Conservation (phyloP, 1,139 yeast genomes). For the Suhomyces guaymorum region DNA sequence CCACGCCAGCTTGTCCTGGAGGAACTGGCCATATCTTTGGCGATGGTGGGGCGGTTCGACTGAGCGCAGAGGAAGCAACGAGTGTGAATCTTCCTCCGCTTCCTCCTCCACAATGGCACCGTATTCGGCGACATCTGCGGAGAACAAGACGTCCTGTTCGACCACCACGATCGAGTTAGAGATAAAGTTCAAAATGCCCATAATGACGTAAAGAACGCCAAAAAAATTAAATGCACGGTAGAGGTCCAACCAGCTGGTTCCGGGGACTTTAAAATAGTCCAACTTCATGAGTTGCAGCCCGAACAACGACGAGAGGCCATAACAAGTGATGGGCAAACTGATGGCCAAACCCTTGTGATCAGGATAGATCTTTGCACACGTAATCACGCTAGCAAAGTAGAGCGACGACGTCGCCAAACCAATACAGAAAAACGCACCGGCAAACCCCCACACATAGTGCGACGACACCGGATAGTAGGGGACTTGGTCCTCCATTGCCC, state of each 20-base stretch:
- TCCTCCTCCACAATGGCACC: constrained; percentile 24
- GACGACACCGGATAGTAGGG: constrained; percentile 6
- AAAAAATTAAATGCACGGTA: constrained; percentile 58
- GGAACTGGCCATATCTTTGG: constrained; percentile 49
- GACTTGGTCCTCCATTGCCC: too few species aligned
- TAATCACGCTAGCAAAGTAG: constrained; percentile 73
- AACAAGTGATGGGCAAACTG: constrained; percentile 83
- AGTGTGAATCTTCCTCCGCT: constrained; percentile 15
- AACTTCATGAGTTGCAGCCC: constrained; percentile 57
- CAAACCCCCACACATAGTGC: constrained; percentile 25
- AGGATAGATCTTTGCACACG: constrained; percentile 84
- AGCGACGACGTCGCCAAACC: constrained; percentile 83
- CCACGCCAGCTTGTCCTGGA: constrained; percentile 67
- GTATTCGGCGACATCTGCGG: constrained; percentile 21
- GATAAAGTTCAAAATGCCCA: constrained; percentile 61
- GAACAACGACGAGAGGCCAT: constrained; percentile 75
- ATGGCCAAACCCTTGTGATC: constrained; percentile 75
- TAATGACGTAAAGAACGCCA: constrained; percentile 53
- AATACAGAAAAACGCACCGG: constrained; percentile 48
- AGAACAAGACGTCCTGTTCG: constrained; percentile 52
- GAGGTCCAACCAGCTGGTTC: constrained; percentile 43
- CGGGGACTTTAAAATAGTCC: constrained; percentile 33
- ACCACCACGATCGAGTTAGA: constrained; percentile 66
- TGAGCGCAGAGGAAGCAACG: constrained; percentile 27
- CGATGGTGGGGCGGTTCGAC: constrained; percentile 50